Percentiles rank a stretch among this genome's conserved stretches.
These are phyloP conservation scores for Balamuthia mandrillaris DNA, from an alignment of 208 protist genomes.

Conservation along the genomic window DNA sequence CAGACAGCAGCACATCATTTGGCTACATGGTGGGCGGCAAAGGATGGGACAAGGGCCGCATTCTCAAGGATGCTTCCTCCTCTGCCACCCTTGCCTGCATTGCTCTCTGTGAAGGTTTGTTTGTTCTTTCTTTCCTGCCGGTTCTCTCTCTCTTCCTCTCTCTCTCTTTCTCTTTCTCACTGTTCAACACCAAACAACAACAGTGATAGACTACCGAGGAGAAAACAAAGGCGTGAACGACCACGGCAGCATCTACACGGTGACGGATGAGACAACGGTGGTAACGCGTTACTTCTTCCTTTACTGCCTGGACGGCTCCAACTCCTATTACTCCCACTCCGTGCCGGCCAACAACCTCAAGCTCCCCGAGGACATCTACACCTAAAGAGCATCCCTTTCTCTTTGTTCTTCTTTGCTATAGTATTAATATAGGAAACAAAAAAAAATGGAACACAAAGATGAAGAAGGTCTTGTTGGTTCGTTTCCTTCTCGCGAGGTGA, in stretches of 20 bases:
- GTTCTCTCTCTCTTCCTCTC: too few relatives aligned
- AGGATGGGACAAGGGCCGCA: not conserved
- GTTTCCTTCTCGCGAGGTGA: too few relatives aligned
- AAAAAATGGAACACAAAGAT: too few relatives aligned
- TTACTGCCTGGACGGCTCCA: not conserved
- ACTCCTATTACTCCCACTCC: not conserved
- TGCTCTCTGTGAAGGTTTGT: not conserved
- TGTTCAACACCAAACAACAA: too few relatives aligned
- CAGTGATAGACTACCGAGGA: not conserved
- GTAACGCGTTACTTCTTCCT: not conserved
- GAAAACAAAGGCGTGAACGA: not conserved
- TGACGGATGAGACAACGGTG: not conserved
- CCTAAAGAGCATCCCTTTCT: too few relatives aligned
- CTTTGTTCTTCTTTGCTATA: too few relatives aligned
- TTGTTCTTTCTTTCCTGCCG: too few relatives aligned
- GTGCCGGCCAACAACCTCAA: not conserved
- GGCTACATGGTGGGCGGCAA: not conserved
- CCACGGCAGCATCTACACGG: not conserved
- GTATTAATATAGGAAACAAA: too few relatives aligned
- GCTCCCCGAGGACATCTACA: not conserved
- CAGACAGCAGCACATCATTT: not conserved
- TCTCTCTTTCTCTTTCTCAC: too few relatives aligned
- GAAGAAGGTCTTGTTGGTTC: too few relatives aligned
- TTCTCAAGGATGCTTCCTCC: not conserved
- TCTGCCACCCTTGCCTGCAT: not conserved